These are phyloP conservation scores for Bromus sterilis DNA, from an alignment of 176 grass and related monocot species.

Conservation along the genomic window DNA sequence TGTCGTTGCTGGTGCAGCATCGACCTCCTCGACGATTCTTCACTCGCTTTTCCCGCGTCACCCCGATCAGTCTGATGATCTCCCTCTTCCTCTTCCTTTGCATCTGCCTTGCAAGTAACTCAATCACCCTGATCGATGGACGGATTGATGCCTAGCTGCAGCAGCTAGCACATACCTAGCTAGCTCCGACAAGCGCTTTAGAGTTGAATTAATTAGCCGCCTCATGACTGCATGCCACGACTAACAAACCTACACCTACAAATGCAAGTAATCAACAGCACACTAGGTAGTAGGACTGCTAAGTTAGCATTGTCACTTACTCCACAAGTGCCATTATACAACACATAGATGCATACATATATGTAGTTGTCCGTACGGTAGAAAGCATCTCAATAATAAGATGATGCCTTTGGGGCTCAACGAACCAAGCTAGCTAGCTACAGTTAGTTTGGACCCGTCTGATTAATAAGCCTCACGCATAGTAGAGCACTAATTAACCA, in stretches of 20 bases:
- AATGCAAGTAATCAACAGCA: slow-evolving; percentile 5
- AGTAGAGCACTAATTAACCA: slow-evolving; percentile 11
- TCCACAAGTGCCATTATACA: slow-evolving; percentile 16
- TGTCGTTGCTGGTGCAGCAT: neutral
- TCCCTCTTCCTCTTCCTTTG: neutral
- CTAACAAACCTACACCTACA: slow-evolving; percentile 39
- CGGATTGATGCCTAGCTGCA: neutral
- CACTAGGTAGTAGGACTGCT: neutral
- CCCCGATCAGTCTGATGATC: neutral
- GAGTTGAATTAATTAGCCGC: neutral
- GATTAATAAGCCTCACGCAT: neutral
- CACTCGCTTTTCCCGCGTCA: slow-evolving; percentile 2
- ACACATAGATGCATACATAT: neutral
- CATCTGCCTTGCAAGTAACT: slow-evolving; percentile 43
- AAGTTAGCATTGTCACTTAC: neutral
- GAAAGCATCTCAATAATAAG: slow-evolving; percentile 33
- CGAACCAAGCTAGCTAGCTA: slow-evolving; percentile 20
- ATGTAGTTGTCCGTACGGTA: slow-evolving; percentile 18
- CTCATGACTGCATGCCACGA: slow-evolving; percentile 30
- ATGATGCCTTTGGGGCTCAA: slow-evolving; percentile 13
- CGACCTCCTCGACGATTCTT: neutral
- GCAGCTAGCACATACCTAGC: neutral
- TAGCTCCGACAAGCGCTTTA: slow-evolving; percentile 30
- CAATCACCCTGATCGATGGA: neutral
- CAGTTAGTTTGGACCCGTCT: slow-evolving; percentile 31